Base-by-base conservation (phyloP, 805 yeast genomes). In the Metschnikowia cubensis region DNA sequence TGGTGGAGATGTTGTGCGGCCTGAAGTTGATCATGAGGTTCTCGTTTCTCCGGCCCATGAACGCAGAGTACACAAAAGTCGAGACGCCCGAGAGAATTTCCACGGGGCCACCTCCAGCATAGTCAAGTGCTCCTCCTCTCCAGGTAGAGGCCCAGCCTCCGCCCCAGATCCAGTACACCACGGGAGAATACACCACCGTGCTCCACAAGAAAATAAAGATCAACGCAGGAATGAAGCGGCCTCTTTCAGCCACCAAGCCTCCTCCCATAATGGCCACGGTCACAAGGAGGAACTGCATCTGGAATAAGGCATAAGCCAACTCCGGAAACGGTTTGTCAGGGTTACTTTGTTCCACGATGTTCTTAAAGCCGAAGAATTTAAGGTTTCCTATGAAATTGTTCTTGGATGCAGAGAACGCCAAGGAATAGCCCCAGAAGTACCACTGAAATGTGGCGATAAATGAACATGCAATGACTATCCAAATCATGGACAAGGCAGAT, bases 81-180 rank as follows among this genome's bases (percentile, higher is more conserved):
- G 89, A 87, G 21, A 90, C 86, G 53, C 98, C 98, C 21, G 95
- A 84, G 31, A 88, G 77, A 50, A 94, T 89, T 67, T 92, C 98
- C 25, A 92, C 97, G 0, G 97, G 96, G 0, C 97, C 97, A 50
- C 98, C 98, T 31, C 99, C 99, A 21, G 99, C 99, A 67, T 88
- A 92, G 66, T 92, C 99, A 46, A 92, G 74, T 1, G 85, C 98
- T 5, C 96, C 97, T 83, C 96, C 92, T 59, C 82, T 76, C 67
- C 67, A 73, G 14, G 54, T 44, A 57, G 77, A 78, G 35, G 96
- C 96, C 98, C 98, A 92, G 36, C 99, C 98, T 42, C 84, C 84
- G 50, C 89, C 86, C 98, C 98, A 92, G 49, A 88, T 83, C 97
- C 98, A 91, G 69, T 83, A 89, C 5, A 92, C 92, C n/a, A 92